Evolutionary conservation across 2,329 filamentous ascomycete genomes (phyloP), one percentile per base, ranked within the genome.

Genomic region (Xylaria hypoxylon): DNA sequence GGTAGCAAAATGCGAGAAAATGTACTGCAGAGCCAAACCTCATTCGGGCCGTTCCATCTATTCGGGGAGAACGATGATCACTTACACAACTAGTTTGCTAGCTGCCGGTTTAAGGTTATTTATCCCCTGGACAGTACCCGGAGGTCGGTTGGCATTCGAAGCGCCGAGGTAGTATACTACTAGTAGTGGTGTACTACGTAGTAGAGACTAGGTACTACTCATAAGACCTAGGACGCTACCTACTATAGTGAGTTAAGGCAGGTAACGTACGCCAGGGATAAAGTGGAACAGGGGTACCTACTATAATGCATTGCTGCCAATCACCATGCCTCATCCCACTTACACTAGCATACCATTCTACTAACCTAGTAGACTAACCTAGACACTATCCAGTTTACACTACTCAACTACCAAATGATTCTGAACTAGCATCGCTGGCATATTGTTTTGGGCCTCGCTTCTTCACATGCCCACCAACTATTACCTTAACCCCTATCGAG

Each of bases 31-130:
- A 59, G 38, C 50, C 38, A 26, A 65, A 62, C 40, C 19, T 62
- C 45, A 67, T 65, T 68, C 65, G 65, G 65, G 47, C 65, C 65
- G 65, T 65, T 48, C 63, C 40, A 65, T 38, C 13, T 55, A 22
- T 31, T 52, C 51, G 57, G 57, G 33, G 8, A 59, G 42, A 42
- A 31, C 45, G 26, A 47, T 10, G 33, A 40, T 26, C 24, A 40
- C 26, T n/a, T 42, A 24, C 42, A 44, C n/a, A 45, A 47, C n/a
- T 28, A 51, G 47, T 28, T 26, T 22, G 22, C 48, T 57, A 19
- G 22, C 31, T 45, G 40, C 26, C 42, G 35, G 52, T 48, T 44
- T 31, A 55, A 64, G 40, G 62, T 59, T 53, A 51, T 55, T 31
- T 26, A 31, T 48, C 19, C 52, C 31, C 55, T 31, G 8, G 28